Evolutionary conservation across 371 early-diverging fungal genomes (phyloP).

Genomic region (Apophysomyces elegans): DNA sequence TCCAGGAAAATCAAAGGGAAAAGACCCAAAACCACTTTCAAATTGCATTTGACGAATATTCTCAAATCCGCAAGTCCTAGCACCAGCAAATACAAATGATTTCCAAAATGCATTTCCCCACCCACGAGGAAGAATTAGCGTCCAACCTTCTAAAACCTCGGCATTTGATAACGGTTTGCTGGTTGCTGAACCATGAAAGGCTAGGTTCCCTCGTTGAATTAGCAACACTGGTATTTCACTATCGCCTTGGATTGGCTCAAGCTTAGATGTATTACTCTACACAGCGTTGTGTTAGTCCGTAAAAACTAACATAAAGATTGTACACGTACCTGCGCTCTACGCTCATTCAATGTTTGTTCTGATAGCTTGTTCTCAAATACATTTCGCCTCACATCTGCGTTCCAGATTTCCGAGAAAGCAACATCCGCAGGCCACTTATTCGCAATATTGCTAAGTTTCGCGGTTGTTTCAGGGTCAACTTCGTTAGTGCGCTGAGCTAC

Average conservation of each 20-base stretch:
- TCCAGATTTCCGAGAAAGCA: constrained; percentile 68
- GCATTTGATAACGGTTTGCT: constrained; percentile 25
- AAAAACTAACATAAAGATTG: not conserved
- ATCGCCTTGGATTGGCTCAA: constrained; percentile 59
- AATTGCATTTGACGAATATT: constrained; percentile 61
- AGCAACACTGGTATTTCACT: constrained; percentile 80
- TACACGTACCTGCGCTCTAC: constrained; percentile 57
- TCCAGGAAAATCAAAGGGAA: constrained; percentile 64
- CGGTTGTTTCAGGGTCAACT: constrained; percentile 32
- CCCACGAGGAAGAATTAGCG: constrained; percentile 79
- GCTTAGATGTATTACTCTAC: constrained; percentile 34
- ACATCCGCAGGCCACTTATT: constrained; percentile 66
- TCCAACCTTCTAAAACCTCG: constrained; percentile 73
- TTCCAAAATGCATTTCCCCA: constrained; percentile 91
- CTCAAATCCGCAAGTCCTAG: constrained; percentile 70
- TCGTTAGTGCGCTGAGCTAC: constrained; percentile 52
- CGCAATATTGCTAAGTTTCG: constrained; percentile 33
- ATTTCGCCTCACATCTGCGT: constrained; percentile 43
- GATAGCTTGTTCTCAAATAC: constrained; percentile 51
- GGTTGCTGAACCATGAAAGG: constrained; percentile 13
- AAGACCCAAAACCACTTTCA: constrained; percentile 59
- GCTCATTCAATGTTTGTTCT: constrained; percentile 71
- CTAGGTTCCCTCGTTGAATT: constrained; percentile 60
- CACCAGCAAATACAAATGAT: constrained; percentile 88
- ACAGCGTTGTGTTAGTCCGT: not conserved